Evolutionary conservation across 768 basidiomycete species (phyloP).

Genomic region (Lentinula edodes): DNA sequence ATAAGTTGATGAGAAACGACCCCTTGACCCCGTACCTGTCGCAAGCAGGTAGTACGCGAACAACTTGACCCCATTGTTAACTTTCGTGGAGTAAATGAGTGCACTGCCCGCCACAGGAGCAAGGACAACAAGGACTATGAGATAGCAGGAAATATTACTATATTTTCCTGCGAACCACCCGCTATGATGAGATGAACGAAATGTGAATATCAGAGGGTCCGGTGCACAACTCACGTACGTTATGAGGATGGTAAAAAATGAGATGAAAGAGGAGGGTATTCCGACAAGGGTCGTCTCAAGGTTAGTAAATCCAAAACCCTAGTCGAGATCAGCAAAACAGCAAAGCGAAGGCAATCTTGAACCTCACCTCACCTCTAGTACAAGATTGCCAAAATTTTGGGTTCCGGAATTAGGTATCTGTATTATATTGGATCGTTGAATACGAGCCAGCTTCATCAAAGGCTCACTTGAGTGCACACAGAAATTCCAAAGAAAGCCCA

Average conservation of each 20-base stretch:
- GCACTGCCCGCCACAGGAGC: background rate
- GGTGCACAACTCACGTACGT: background rate
- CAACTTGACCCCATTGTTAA: background rate
- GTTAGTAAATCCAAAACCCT: background rate
- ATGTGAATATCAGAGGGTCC: background rate
- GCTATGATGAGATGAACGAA: background rate
- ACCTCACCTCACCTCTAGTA: background rate
- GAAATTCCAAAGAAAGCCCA: slow-evolving; percentile 1
- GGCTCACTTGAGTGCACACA: background rate
- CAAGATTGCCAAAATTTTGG: slow-evolving; percentile 1
- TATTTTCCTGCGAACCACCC: background rate
- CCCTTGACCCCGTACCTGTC: background rate
- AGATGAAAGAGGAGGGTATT: background rate
- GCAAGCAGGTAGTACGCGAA: background rate
- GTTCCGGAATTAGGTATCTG: slow-evolving; percentile 3
- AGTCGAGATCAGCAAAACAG: background rate
- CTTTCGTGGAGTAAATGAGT: background rate
- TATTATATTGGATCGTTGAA: background rate
- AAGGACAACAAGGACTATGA: background rate
- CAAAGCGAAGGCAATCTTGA: background rate
- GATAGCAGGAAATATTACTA: background rate
- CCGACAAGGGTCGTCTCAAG: background rate
- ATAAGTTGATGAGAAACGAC: too few relatives aligned
- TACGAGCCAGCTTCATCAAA: too few relatives aligned
- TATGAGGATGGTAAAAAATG: background rate